Percentiles rank a stretch among this genome's conserved stretches.
Evolutionary conservation across 306 rosid genomes (phyloP).

Genomic region (Urtica urens): DNA sequence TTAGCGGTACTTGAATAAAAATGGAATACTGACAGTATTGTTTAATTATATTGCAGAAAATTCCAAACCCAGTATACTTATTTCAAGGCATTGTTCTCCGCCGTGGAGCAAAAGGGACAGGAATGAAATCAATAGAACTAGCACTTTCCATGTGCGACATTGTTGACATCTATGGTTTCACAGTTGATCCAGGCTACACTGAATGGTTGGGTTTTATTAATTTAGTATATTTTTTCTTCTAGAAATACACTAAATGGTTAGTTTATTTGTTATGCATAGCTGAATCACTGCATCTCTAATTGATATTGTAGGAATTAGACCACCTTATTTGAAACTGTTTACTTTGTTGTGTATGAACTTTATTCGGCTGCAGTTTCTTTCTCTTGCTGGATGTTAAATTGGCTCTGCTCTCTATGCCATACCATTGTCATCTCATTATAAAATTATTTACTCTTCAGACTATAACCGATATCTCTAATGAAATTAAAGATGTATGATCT

Average conservation of each 20-base stretch:
- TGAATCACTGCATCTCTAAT: background rate
- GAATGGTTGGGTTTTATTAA: no score
- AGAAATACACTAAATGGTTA: slow-evolving; percentile 97
- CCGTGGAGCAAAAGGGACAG: slow-evolving; percentile 99
- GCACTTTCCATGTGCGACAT: slow-evolving; percentile 96
- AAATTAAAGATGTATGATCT: no score
- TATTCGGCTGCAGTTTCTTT: background rate
- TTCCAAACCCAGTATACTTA: slow-evolving; percentile 94
- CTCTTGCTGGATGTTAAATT: background rate
- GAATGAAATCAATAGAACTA: slow-evolving; percentile 93
- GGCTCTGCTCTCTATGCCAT: slow-evolving; percentile 8
- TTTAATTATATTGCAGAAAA: slow-evolving; percentile 44
- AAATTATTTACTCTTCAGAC: no score
- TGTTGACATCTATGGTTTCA: slow-evolving; percentile 91
- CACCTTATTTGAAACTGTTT: no score
- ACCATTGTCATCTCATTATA: no score
- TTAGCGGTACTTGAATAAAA: background rate
- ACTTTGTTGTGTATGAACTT: background rate
- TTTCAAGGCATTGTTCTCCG: slow-evolving; percentile 98
- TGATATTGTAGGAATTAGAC: no score
- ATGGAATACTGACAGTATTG: slow-evolving; percentile 5
- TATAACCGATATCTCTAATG: no score
- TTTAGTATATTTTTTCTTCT: no score
- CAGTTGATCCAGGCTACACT: slow-evolving; percentile 97
- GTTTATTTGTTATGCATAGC: slow-evolving; percentile 10